Percentiles rank a stretch among this genome's conserved stretches.
Conservation (phyloP, 805 yeast genomes). For the Ogataea degrootiae region DNA sequence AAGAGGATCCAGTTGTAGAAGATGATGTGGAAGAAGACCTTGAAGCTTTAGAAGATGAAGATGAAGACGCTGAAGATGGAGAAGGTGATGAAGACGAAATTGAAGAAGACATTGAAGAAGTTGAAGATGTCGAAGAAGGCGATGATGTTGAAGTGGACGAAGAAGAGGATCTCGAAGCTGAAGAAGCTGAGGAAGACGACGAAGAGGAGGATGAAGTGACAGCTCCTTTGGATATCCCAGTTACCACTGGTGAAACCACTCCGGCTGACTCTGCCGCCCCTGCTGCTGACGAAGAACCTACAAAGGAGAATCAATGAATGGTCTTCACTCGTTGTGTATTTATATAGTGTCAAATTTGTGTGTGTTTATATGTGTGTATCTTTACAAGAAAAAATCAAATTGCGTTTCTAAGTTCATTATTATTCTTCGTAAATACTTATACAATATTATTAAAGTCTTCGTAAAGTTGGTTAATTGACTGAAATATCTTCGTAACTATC, state of each 20-base stretch:
- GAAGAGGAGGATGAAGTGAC: slow-evolving; percentile 9
- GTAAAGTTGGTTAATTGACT: slow-evolving; percentile 37
- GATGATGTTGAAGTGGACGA: slow-evolving; percentile 23
- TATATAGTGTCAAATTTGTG: too few species aligned
- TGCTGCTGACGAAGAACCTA: background rate
- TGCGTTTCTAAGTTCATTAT: too few species aligned
- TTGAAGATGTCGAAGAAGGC: slow-evolving; percentile 15
- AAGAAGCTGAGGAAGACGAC: slow-evolving; percentile 18
- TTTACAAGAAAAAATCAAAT: too few species aligned
- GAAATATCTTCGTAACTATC: slow-evolving; percentile 37
- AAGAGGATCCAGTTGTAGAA: slow-evolving; percentile 27
- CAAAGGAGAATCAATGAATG: too few species aligned
- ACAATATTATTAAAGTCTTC: slow-evolving; percentile 11
- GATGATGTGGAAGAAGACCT: slow-evolving; percentile 38
- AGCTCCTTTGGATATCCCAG: background rate
- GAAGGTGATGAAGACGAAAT: slow-evolving; percentile 36
- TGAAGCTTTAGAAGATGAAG: slow-evolving; percentile 38
- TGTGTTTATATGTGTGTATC: too few species aligned
- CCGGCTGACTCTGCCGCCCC: slow-evolving; percentile 1
- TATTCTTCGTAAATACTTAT: too few species aligned
- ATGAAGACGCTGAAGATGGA: slow-evolving; percentile 34
- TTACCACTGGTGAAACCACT: background rate
- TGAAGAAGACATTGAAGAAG: slow-evolving; percentile 26
- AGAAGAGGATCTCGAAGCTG: slow-evolving; percentile 28
- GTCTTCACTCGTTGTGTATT: too few species aligned